Evolutionary conservation across 2,329 filamentous ascomycete species (phyloP).

Genomic region (Penicillium sp.): DNA sequence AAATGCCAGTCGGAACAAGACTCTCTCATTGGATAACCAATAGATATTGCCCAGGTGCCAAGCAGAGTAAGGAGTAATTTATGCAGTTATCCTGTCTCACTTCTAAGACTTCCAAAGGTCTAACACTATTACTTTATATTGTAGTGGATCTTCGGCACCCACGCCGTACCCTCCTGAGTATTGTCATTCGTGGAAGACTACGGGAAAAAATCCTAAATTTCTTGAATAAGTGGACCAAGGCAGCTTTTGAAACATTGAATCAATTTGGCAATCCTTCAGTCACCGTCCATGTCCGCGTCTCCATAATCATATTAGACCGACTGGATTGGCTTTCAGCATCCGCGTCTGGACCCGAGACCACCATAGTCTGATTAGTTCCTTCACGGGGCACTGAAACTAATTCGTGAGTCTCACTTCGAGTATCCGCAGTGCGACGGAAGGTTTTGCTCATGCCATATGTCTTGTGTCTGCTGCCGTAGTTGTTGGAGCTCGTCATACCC

Average conservation of each 20-base stretch:
- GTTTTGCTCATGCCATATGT: slow-evolving; percentile 13
- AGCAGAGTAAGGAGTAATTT: too few relatives aligned
- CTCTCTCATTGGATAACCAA: too few relatives aligned
- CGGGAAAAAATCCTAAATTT: neutral
- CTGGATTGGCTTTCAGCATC: slow-evolving; percentile 29
- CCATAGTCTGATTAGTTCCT: slow-evolving; percentile 12
- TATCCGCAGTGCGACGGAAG: slow-evolving; percentile 7
- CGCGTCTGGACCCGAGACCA: slow-evolving; percentile 17
- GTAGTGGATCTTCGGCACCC: neutral
- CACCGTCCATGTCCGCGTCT: slow-evolving; percentile 26
- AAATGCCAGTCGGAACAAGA: too few relatives aligned
- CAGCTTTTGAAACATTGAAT: neutral
- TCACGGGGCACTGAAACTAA: slow-evolving; percentile 11
- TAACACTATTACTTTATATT: neutral
- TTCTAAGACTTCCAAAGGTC: too few relatives aligned
- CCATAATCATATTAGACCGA: slow-evolving; percentile 27
- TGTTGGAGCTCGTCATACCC: slow-evolving; percentile 12
- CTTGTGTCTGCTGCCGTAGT: slow-evolving; percentile 16
- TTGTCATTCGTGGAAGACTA: neutral
- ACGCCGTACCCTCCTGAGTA: neutral
- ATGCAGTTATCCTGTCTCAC: too few relatives aligned
- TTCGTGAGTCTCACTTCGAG: slow-evolving; percentile 17
- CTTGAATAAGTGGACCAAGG: neutral
- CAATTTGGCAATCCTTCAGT: slow-evolving; percentile 12
- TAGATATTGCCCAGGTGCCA: too few relatives aligned